phyloP scores from a whole-genome alignment of 2,329 filamentous ascomycete species.

The Periconia sp. region DNA sequence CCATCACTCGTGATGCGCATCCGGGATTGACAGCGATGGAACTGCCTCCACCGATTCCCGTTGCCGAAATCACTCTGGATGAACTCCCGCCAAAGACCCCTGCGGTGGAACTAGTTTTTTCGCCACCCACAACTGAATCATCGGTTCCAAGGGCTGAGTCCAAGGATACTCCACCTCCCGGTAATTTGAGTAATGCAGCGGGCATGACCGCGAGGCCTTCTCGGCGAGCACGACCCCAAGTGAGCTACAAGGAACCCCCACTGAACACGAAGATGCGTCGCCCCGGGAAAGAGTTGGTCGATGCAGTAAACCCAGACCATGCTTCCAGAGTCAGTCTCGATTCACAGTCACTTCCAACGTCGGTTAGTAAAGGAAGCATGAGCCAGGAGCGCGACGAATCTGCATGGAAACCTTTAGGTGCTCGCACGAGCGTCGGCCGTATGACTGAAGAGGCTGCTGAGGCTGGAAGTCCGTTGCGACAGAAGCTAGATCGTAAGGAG shows the following conservation, averaged over 20 bases:
- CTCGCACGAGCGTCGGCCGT: conserved; percentile 10
- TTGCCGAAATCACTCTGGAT: conserved; percentile 36
- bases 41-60: conserved; percentile 23
- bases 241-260: conserved; percentile 54
- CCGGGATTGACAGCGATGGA: conserved; percentile 22
- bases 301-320: conserved; percentile 42
- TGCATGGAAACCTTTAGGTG: conserved; percentile 31
- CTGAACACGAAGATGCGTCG: conserved; percentile 53
- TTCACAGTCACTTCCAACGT: conserved; percentile 20
- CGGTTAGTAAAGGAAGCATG: conserved; percentile 21
- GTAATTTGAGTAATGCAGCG: conserved; percentile 40
- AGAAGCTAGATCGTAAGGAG: conserved; percentile 29
- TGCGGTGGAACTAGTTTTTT: conserved; percentile 43
- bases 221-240: conserved; percentile 48
- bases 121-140: conserved; percentile 47
- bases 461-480: conserved; percentile 37
- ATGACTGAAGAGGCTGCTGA: conserved; percentile 30
- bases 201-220: conserved; percentile 43
- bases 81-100: conserved; percentile 45
- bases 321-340: conserved; percentile 30
- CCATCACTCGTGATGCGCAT: conserved; percentile 26
- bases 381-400: conserved; percentile 32
- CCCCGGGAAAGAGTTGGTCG: conserved; percentile 49
- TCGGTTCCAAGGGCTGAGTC: conserved; percentile 40
- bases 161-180: conserved; percentile 48